phyloP scores from a whole-genome alignment of 1,139 yeast species.

The Protomyces arabidopsidicola region DNA sequence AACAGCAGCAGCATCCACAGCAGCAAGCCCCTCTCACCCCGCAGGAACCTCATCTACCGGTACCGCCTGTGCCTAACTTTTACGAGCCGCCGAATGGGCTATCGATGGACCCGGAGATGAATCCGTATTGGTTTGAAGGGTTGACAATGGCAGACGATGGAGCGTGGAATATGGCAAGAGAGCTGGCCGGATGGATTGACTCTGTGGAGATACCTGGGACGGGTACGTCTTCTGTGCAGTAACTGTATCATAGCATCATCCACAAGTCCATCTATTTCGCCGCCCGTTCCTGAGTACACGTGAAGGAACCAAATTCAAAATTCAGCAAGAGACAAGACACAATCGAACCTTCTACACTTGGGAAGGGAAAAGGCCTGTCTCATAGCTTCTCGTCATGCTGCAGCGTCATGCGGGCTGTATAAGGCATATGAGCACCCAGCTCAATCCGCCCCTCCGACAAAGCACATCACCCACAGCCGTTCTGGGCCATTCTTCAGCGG shows the following conservation, averaged over 20 bases:
- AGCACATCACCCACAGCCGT: constrained; percentile 35
- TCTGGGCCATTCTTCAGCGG: constrained; percentile 41
- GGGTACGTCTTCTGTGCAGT: background rate
- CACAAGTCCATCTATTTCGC: background rate
- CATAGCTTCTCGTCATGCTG: background rate
- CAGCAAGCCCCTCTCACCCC: background rate
- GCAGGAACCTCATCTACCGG: background rate
- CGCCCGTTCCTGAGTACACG: background rate
- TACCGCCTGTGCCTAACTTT: background rate
- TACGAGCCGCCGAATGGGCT: background rate
- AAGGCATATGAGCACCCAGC: constrained; percentile 19
- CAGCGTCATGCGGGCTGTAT: background rate
- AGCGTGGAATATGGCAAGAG: constrained; percentile 1
- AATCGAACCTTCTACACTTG: background rate
- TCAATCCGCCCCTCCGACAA: constrained; percentile 2
- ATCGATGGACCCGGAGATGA: background rate
- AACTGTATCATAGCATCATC: background rate
- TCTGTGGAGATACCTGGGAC: background rate
- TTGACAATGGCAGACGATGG: background rate
- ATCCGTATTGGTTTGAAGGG: background rate
- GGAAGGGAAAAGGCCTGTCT: background rate
- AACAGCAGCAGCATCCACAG: background rate
- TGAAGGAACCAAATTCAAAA: background rate
- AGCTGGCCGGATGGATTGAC: background rate
- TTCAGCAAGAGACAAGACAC: background rate